phyloP scores from a whole-genome alignment of 495 filamentous ascomycete genomes.

The Podospora pseudocomata region DNA sequence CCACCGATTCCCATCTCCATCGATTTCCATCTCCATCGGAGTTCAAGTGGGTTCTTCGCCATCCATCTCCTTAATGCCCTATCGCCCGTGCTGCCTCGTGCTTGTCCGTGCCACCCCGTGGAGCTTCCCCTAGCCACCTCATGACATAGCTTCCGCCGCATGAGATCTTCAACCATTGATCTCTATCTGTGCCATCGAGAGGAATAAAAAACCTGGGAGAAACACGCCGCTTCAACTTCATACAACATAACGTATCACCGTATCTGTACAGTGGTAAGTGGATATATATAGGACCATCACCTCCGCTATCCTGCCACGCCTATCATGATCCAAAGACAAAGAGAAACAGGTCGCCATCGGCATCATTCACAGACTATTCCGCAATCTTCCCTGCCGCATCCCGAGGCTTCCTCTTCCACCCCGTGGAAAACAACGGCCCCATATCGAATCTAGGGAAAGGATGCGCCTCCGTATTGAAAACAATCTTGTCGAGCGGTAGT shows the following conservation, averaged over 20 bases:
- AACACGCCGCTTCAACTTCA: not conserved
- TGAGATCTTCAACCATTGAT: not conserved
- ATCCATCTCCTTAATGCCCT: too few species aligned
- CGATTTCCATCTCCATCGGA: not conserved
- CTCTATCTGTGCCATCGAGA: too few species aligned
- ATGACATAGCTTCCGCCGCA: not conserved
- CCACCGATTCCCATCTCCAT: not conserved
- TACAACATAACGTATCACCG: not conserved
- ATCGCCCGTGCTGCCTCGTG: too few species aligned
- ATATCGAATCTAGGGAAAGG: conserved; percentile 82
- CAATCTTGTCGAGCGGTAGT: conserved; percentile 76
- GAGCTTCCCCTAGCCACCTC: not conserved
- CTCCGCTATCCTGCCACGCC: not conserved
- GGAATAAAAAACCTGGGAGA: not conserved
- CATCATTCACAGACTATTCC: not conserved
- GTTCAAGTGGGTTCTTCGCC: not conserved
- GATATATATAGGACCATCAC: not conserved
- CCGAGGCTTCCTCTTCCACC: conserved; percentile 74
- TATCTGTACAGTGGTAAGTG: not conserved
- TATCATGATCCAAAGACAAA: too few species aligned
- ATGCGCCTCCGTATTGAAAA: conserved; percentile 96
- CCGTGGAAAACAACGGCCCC: conserved; percentile 72
- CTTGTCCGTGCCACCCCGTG: not conserved
- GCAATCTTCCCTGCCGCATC: conserved; percentile 38
- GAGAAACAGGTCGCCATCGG: too few species aligned